Evolutionary conservation across 2,329 filamentous ascomycete species (phyloP), one percentile per base, ranked within the genome.

Genomic region (Talaromyces atroroseus): DNA sequence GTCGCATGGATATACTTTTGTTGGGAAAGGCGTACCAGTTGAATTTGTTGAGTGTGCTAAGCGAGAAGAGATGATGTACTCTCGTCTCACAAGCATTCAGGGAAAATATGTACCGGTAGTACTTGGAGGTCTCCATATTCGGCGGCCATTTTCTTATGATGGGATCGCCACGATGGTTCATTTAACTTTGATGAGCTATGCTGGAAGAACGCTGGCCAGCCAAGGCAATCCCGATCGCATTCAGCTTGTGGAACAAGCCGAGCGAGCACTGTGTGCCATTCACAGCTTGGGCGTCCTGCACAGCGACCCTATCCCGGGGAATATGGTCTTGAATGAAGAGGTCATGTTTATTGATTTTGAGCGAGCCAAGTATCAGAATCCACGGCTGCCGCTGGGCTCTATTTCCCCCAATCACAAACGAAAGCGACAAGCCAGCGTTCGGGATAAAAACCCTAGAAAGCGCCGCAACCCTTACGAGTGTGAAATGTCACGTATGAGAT

Each of bases 1-100:
- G 52, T 65, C 61, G 32, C 57, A 66, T 55, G 62, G 63, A 32
- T 70, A 69, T 57, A 66, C 63, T 26, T 60, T 68, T 42, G 60
- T 64, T 44, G 62, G 60, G 16, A 69, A 68, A 60, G 64, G 62
- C 51, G 59, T 59, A 18, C 54, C 58, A 2, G 23, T 52, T 10
- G 61, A 61, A 24, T 68, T 64, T 59, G 29, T 59, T 5, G 29
- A 61, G 36, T 51, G 53, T 34, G 40, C 59, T 14, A 59, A 50
- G 44, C 58, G 60, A 38, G 64, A 68, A 53, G 60, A 62, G 54
- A 44, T 58, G 21, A 57, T 67, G 24, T 66, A 67, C 49, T 57
- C 47, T 18, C 54, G 42, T 49, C 64, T 68, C 12, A 14, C 24
- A 36, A 24, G 50, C 45, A 58, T 68, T 47, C 61, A 67, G 56